These are phyloP conservation scores for Heritiera littoralis DNA, from an alignment of 345 rosid species.

Conservation along the genomic window DNA sequence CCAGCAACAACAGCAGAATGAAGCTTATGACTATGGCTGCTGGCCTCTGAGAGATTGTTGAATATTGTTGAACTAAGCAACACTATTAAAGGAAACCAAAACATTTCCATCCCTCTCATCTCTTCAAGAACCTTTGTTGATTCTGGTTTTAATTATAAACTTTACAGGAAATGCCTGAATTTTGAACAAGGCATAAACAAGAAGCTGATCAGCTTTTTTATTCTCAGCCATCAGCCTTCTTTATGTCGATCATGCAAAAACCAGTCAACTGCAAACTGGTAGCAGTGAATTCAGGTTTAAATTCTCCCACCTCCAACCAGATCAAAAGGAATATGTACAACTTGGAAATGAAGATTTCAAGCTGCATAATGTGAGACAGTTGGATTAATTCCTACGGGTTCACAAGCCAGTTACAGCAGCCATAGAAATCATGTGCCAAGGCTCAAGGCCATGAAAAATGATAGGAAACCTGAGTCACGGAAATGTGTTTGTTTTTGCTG, in stretches of 20 bases:
- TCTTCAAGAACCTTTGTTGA: slow-evolving; percentile 42
- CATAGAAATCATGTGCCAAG: slow-evolving; percentile 22
- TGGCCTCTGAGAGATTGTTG: slow-evolving; percentile 31
- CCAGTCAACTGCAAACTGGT: slow-evolving; percentile 41
- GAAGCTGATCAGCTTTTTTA: not conserved
- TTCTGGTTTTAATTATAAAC: not conserved
- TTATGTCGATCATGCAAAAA: slow-evolving; percentile 45
- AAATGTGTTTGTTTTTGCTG: slow-evolving; percentile 17
- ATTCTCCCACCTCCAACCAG: slow-evolving; percentile 30
- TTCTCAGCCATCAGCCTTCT: slow-evolving; percentile 9
- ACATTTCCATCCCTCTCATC: slow-evolving; percentile 36
- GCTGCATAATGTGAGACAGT: slow-evolving; percentile 6
- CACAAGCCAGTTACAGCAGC: slow-evolving; percentile 39
- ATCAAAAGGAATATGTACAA: slow-evolving; percentile 25
- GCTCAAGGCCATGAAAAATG: not conserved
- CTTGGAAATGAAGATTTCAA: not conserved
- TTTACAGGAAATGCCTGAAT: not conserved
- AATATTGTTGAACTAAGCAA: slow-evolving; percentile 30
- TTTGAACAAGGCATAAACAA: not conserved
- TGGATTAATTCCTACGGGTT: slow-evolving; percentile 33
- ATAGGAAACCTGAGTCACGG: not conserved
- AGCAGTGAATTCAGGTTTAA: slow-evolving; percentile 32
- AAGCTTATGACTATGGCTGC: slow-evolving; percentile 26
- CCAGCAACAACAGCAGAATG: slow-evolving; percentile 68
- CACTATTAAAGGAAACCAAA: slow-evolving; percentile 34